These are phyloP conservation scores for Colletotrichum horii DNA, from an alignment of 2,329 filamentous ascomycete genomes.

Conservation along the genomic window DNA sequence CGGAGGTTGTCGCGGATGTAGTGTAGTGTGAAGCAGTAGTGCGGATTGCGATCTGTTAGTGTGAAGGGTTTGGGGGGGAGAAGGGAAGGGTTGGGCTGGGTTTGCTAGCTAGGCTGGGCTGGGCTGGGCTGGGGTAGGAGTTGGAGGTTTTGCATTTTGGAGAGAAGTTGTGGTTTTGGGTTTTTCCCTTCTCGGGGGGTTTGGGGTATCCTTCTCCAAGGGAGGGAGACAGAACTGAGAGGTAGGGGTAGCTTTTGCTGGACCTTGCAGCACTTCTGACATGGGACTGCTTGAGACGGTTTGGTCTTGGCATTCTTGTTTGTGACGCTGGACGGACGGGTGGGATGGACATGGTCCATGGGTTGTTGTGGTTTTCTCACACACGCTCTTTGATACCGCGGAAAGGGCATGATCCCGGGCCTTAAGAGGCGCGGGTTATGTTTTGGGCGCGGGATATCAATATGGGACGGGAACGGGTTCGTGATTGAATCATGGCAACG, in stretches of 20 bases:
- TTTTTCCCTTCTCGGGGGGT: neutral
- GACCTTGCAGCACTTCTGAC: neutral
- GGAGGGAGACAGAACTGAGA: neutral
- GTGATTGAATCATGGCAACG: neutral
- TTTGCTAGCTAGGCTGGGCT: neutral
- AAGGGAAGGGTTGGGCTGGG: neutral
- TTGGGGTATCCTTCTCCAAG: neutral
- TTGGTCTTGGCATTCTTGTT: neutral
- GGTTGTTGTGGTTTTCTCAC: neutral
- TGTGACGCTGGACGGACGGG: neutral
- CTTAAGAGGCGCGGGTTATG: neutral
- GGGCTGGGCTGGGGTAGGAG: neutral
- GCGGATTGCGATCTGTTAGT: neutral
- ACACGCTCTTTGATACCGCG: neutral
- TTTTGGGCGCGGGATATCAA: neutral
- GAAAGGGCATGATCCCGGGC: neutral
- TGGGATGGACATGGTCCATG: neutral
- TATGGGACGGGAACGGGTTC: neutral
- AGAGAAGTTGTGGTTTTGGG: neutral
- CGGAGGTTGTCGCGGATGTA: conserved; percentile 7
- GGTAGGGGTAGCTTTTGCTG: neutral
- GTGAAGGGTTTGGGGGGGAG: neutral
- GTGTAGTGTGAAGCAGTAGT: conserved; percentile 8
- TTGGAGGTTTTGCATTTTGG: neutral
- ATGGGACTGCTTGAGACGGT: neutral